phyloP scores from a whole-genome alignment of 139 green algal genomes.

The Mychonastes homosphaera region DNA sequence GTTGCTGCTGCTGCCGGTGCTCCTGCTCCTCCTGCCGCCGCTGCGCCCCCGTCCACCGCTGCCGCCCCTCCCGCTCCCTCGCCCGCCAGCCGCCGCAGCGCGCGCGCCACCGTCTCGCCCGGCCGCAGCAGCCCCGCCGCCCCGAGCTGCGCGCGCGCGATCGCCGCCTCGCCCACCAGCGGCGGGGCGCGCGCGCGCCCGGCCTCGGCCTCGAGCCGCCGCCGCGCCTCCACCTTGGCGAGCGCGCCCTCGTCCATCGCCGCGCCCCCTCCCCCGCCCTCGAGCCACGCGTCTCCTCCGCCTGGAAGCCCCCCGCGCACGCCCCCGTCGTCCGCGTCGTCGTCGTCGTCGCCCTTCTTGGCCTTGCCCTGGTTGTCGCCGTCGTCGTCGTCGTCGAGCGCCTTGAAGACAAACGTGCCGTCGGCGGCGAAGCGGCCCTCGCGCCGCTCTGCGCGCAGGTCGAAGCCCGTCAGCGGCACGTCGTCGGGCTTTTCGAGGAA shows the following conservation, averaged over 20 bases:
- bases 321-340: conserved; percentile 5
- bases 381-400: conserved; percentile 34
- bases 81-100: conserved; percentile 50
- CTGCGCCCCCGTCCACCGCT: conserved; percentile 4
- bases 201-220: neutral
- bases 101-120: conserved; percentile 46
- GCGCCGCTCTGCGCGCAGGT: conserved; percentile 56
- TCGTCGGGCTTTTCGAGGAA: too few relatives aligned
- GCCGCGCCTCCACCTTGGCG: neutral
- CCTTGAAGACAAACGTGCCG: conserved; percentile 57
- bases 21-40: neutral
- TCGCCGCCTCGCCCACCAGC: conserved; percentile 4
- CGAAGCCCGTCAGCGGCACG: conserved; percentile 63
- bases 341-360: conserved; percentile 9
- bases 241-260: neutral
- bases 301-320: too few relatives aligned
- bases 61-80: conserved; percentile 1
- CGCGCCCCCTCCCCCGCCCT: neutral
- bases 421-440: conserved; percentile 62
- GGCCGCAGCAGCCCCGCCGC: conserved; percentile 39
- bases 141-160: conserved; percentile 24
- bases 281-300: conserved; percentile 13
- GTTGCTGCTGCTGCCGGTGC: neutral
- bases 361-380: conserved; percentile 21
- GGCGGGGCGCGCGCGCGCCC: conserved; percentile 8